Base-by-base conservation (phyloP, 495 filamentous ascomycete genomes). In the Tetracladium marchalianum region DNA sequence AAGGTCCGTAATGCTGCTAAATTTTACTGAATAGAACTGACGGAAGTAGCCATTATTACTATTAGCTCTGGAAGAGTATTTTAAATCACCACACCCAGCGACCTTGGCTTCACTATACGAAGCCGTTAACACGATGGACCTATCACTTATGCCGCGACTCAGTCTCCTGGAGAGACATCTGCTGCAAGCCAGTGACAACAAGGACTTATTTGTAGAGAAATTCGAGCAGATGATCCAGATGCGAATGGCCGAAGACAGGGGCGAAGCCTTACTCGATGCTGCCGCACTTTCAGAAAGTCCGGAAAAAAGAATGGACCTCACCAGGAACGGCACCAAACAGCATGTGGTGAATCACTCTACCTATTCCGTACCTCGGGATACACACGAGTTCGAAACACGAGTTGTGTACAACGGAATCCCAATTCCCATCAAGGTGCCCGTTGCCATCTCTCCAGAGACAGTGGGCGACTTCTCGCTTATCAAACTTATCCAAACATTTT, bases 401-500 rank as follows among this genome's bases (percentile, higher is more conserved):
- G 88, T 99, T 54, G 76, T 89, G 55, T 99, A 97, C 65, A 85
- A 95, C 62, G 84, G 86, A 50, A 90, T 96, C 41, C 89, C 92
- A 0, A 86, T 99, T 22, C 92, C 92, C 0, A 86, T 99, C 66
- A 96, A 96, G 63, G 78, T 99, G 10, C 92, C 92, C 0, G 86
- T 87, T 11, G 89, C 90, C 5, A 77, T 92, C 41, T 89, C 87
- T 69, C 88, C 90, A 4, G 92, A 99, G 62, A 95, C 88, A 0
- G 92, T 99, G 11, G 93, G 93, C 44, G 90, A 97, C 62, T 99
- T 99, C 61, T 95, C 88, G 32, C 72, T 99, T 35, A 85, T 99
- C 65, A 96, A 96, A 61, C 79, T 99, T 8, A 93, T 99, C 52
- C 87, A 94, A 52, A 93, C 81, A 32, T 99, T 96, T 56, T 83